Evolutionary conservation across 1,139 yeast genomes (phyloP).

Genomic region (Ogataea hybrid): DNA sequence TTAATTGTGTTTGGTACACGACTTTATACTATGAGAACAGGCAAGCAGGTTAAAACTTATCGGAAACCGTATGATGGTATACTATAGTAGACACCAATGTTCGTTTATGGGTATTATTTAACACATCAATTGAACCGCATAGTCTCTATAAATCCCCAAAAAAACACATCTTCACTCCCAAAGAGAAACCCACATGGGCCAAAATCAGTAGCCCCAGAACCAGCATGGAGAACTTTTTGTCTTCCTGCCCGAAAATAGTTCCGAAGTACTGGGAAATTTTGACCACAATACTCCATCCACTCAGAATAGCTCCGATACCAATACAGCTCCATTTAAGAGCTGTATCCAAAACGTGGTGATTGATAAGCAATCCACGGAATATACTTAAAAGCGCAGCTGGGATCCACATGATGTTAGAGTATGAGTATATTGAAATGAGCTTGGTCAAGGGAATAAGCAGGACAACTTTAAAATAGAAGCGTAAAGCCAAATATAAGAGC

Average conservation of each 20-base stretch:
- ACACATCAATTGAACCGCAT: too few species aligned
- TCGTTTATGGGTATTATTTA: too few species aligned
- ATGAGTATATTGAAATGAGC: constrained; percentile 67
- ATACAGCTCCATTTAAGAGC: constrained; percentile 50
- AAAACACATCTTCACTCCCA: constrained; percentile 48
- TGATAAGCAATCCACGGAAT: constrained; percentile 45
- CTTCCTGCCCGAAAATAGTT: constrained; percentile 36
- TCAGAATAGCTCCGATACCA: constrained; percentile 42
- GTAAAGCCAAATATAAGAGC: constrained; percentile 47
- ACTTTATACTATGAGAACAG: not conserved
- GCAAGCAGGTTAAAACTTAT: too few species aligned
- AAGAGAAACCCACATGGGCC: constrained; percentile 44
- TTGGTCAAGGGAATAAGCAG: constrained; percentile 39
- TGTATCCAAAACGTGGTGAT: constrained; percentile 29
- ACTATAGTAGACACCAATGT: too few species aligned
- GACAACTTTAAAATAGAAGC: constrained; percentile 43
- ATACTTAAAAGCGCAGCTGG: constrained; percentile 66
- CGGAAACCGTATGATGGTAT: too few species aligned
- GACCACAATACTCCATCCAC: constrained; percentile 46
- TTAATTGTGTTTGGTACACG: not conserved
- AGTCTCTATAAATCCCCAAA: constrained; percentile 36
- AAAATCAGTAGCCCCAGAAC: constrained; percentile 34
- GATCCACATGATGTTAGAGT: constrained; percentile 75
- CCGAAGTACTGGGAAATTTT: constrained; percentile 45
- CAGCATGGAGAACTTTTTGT: constrained; percentile 30